Percentiles rank a stretch among this genome's conserved stretches.
phyloP scores from a whole-genome alignment of 208 protist species.

The Leishmania lainsoni region DNA sequence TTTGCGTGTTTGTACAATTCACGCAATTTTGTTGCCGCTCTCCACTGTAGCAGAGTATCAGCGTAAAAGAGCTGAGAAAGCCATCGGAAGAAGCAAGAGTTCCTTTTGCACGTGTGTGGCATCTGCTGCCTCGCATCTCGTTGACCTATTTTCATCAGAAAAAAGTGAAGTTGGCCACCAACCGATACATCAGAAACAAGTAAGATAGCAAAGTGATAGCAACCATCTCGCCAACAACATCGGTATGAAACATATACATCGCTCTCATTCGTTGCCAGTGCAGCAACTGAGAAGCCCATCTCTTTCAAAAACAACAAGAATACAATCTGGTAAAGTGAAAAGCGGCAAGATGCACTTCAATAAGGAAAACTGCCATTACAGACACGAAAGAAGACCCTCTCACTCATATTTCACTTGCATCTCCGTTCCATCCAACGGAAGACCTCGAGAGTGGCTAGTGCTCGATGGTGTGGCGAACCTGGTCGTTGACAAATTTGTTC shows the following conservation, averaged over 20 bases:
- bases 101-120: background rate
- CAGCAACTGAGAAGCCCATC: background rate
- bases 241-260: background rate
- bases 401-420: background rate
- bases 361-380: too few species aligned
- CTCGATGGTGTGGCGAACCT: slow-evolving; percentile 47
- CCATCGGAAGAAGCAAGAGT: background rate
- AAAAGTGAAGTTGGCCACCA: background rate
- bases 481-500: slow-evolving; percentile 80
- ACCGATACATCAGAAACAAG: slow-evolving; percentile 3
- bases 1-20: too few species aligned
- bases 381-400: background rate
- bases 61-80: background rate
- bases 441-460: slow-evolving; percentile 20
- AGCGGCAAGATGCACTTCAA: background rate
- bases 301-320: background rate
- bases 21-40: too few species aligned
- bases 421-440: background rate
- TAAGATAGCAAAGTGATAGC: background rate
- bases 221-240: background rate
- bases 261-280: background rate
- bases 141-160: background rate
- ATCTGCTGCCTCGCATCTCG: background rate
- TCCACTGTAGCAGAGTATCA: background rate
- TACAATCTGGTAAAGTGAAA: background rate